Evolutionary conservation across 108 stramenopile genomes (phyloP).

Genomic region (Cyclotella baltica): DNA sequence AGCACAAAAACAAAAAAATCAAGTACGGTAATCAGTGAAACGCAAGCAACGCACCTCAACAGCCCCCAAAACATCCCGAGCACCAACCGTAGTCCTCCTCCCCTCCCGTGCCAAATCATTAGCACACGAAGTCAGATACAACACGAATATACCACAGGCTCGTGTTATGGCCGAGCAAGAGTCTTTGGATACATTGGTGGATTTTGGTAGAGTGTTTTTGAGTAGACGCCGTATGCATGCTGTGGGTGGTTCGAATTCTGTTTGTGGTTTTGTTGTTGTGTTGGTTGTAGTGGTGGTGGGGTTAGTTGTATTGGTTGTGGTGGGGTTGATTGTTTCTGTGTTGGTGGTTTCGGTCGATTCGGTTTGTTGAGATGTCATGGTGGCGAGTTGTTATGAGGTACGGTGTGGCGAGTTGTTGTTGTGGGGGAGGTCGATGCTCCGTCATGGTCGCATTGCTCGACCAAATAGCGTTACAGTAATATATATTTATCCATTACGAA

Average conservation of each 20-base stretch:
- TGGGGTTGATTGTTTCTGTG: background rate
- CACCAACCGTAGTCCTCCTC: conserved; percentile 86
- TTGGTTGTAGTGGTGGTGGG: conserved; percentile 5
- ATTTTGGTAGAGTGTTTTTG: conserved; percentile 78
- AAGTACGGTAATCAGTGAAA: background rate
- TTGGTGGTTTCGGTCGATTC: background rate
- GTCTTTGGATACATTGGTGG: conserved; percentile 89
- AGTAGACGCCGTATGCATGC: conserved; percentile 90
- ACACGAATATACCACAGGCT: conserved; percentile 91
- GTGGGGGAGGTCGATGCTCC: too few relatives aligned
- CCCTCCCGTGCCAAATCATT: conserved; percentile 92
- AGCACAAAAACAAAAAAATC: too few relatives aligned
- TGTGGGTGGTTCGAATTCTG: conserved; percentile 92
- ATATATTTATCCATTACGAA: too few relatives aligned
- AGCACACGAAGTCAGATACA: conserved; percentile 93
- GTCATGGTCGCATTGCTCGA: too few relatives aligned
- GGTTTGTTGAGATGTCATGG: conserved; percentile 5
- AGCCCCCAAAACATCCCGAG: conserved; percentile 89
- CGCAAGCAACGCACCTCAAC: background rate
- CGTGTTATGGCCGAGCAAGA: conserved; percentile 84
- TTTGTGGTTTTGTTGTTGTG: conserved; percentile 61
- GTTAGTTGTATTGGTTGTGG: background rate
- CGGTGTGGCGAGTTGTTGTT: background rate
- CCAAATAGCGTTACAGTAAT: too few relatives aligned
- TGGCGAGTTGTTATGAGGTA: background rate